Conservation (phyloP, 495 filamentous ascomycete species). For the Tuber indicum region DNA sequence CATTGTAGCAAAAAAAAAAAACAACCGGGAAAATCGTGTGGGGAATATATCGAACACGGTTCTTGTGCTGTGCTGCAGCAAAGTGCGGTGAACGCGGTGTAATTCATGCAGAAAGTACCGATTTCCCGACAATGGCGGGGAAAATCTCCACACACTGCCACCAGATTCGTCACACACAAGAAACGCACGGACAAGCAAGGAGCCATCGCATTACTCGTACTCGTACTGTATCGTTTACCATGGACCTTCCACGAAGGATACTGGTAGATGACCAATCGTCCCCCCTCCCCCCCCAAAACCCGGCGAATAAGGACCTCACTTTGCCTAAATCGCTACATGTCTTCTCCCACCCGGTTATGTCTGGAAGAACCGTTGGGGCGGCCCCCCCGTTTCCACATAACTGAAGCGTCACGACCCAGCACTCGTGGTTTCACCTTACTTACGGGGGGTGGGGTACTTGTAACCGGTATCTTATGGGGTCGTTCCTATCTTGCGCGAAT, state of each 20-base stretch:
- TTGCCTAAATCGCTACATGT: background rate
- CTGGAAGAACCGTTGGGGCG: background rate
- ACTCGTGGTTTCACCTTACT: background rate
- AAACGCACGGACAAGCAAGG: background rate
- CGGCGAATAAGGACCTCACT: background rate
- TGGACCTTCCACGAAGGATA: too few species aligned
- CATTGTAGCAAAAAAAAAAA: slow-evolving; percentile 9
- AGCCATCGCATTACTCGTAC: too few species aligned
- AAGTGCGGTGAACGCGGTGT: background rate
- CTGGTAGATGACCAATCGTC: too few species aligned
- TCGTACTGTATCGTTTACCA: too few species aligned
- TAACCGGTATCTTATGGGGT: too few species aligned
- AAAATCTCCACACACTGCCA: background rate
- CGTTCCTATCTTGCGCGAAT: too few species aligned
- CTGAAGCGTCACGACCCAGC: background rate
- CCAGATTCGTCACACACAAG: background rate
- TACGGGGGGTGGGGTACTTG: too few species aligned
- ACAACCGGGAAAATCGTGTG: too few species aligned
- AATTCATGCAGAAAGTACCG: background rate
- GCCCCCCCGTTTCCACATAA: background rate
- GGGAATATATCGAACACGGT: too few species aligned
- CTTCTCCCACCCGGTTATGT: background rate
- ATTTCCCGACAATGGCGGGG: background rate
- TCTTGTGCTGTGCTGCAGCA: too few species aligned
- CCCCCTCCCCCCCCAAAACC: too few species aligned